Evolutionary conservation across 306 rosid genomes (phyloP).

Genomic region (Dalbergia cultrata): DNA sequence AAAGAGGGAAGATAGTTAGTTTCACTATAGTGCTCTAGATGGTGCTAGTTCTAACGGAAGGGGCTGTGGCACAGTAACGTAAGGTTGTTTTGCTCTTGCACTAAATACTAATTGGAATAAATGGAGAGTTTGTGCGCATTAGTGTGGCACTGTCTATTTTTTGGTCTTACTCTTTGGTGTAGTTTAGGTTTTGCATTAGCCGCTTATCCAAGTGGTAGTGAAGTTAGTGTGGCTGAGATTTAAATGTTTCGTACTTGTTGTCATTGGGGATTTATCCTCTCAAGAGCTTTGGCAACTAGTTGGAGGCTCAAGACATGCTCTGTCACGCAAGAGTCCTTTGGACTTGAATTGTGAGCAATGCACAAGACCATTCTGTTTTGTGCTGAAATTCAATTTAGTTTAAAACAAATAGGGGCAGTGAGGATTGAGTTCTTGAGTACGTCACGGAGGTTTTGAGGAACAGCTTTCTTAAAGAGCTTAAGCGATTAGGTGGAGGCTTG

Average conservation of each 20-base stretch:
- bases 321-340: background rate
- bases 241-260: constrained; percentile 10
- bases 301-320: background rate
- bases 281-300: background rate
- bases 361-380: background rate
- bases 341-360: background rate
- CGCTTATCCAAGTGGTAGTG: background rate
- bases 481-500: background rate
- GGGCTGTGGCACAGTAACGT: background rate
- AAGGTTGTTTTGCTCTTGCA: background rate
- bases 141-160: background rate
- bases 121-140: background rate
- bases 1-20: background rate
- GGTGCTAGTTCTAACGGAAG: background rate
- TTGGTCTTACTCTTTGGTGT: background rate
- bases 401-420: background rate
- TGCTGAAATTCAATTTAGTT: background rate
- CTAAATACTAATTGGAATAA: background rate
- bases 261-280: background rate
- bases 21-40: constrained; percentile 1
- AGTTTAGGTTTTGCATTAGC: background rate
- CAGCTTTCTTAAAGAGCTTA: background rate
- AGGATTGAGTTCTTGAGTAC: background rate
- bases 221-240: constrained; percentile 15
- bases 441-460: background rate